Conservation (phyloP, 2,329 filamentous ascomycete genomes). For the Epichloe scottii region DNA sequence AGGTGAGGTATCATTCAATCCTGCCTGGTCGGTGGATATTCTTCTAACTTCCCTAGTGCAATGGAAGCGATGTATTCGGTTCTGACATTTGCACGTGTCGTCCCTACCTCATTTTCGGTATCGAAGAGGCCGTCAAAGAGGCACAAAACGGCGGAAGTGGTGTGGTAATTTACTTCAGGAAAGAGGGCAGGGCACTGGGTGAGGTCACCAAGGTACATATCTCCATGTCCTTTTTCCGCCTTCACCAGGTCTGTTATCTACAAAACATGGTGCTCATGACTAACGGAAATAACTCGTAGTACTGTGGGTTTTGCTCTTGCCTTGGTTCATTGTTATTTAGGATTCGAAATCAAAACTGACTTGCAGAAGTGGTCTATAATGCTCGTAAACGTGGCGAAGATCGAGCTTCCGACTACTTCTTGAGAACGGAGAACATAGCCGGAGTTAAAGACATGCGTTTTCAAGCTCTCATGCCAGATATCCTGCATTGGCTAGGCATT, state of each 20-base stretch:
- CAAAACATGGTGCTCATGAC: neutral
- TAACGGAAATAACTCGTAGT: slow-evolving; percentile 20
- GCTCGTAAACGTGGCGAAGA: slow-evolving; percentile 68
- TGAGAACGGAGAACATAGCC: slow-evolving; percentile 94
- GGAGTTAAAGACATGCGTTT: slow-evolving; percentile 96
- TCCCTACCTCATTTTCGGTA: slow-evolving; percentile 91
- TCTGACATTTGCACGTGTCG: slow-evolving; percentile 96
- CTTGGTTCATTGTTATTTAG: slow-evolving; percentile 4
- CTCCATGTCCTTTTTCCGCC: slow-evolving; percentile 9
- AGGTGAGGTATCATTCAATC: slow-evolving; percentile 26
- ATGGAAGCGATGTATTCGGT: slow-evolving; percentile 93
- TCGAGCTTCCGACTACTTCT: slow-evolving; percentile 84
- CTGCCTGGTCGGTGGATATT: neutral
- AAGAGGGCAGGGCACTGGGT: slow-evolving; percentile 86
- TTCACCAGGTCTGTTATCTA: too few species aligned
- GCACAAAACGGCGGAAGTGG: slow-evolving; percentile 88
- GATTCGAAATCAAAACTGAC: slow-evolving; percentile 4
- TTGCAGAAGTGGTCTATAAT: slow-evolving; percentile 51
- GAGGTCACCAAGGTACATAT: slow-evolving; percentile 76
- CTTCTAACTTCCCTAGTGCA: slow-evolving; percentile 44
- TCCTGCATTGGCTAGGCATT: slow-evolving; percentile 95
- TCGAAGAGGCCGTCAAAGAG: slow-evolving; percentile 94
- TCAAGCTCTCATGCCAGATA: slow-evolving; percentile 95
- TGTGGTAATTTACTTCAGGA: slow-evolving; percentile 97
- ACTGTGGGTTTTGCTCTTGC: slow-evolving; percentile 26